These are phyloP conservation scores for Tuber indicum DNA, from an alignment of 495 filamentous ascomycete species.

Conservation along the genomic window DNA sequence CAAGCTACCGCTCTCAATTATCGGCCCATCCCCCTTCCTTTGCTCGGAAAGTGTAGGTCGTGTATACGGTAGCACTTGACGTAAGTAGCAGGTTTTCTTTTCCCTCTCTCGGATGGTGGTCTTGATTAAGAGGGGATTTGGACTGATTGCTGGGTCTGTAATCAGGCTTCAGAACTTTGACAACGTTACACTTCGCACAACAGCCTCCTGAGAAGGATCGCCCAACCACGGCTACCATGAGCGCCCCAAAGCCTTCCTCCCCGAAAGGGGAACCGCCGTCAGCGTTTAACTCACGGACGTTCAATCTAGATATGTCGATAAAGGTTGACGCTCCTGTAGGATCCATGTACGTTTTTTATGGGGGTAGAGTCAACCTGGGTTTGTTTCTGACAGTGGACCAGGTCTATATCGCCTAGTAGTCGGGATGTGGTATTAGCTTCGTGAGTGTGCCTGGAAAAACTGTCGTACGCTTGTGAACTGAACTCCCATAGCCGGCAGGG, in stretches of 20 bases:
- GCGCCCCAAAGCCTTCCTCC: slow-evolving; percentile 17
- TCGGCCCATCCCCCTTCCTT: background rate
- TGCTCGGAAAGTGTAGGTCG: background rate
- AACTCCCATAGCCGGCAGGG: slow-evolving; percentile 58
- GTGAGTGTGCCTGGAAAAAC: slow-evolving; percentile 45
- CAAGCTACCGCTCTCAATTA: background rate
- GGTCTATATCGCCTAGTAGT: slow-evolving; percentile 81
- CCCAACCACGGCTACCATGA: slow-evolving; percentile 42
- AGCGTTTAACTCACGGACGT: slow-evolving; percentile 78
- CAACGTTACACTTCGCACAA: background rate
- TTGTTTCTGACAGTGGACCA: slow-evolving; percentile 43
- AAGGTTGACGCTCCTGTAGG: slow-evolving; percentile 71
- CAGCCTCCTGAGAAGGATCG: background rate
- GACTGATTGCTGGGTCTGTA: background rate
- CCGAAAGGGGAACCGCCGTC: slow-evolving; percentile 49
- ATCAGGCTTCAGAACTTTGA: background rate
- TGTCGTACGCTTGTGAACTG: slow-evolving; percentile 23
- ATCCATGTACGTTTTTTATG: slow-evolving; percentile 49
- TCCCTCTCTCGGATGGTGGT: background rate
- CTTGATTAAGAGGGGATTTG: background rate
- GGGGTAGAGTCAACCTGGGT: slow-evolving; percentile 44
- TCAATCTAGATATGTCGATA: slow-evolving; percentile 75
- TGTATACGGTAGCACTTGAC: background rate
- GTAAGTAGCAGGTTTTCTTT: background rate
- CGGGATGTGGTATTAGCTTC: slow-evolving; percentile 89